These are phyloP conservation scores for Tuber aestivum DNA, from an alignment of 495 filamentous ascomycete species.

Conservation along the genomic window DNA sequence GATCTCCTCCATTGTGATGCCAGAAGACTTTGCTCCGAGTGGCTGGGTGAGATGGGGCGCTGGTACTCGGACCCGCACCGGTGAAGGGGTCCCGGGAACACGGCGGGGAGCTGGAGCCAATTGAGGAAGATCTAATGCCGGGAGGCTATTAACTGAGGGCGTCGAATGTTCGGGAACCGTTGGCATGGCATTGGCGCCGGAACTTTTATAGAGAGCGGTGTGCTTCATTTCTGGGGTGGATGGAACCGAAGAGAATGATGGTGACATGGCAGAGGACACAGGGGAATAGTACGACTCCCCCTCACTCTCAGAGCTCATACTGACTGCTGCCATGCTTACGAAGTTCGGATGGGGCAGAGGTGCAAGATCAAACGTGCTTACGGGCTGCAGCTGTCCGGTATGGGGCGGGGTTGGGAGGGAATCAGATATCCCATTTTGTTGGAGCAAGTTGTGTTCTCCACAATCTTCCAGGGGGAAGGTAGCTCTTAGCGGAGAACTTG, in stretches of 20 bases:
- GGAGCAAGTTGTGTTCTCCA: constrained; percentile 6
- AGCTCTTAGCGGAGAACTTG: constrained; percentile 26
- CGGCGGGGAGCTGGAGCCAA: constrained; percentile 31
- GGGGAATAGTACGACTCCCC: constrained; percentile 46
- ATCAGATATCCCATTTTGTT: constrained; percentile 1
- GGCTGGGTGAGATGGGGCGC: constrained; percentile 22
- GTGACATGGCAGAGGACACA: constrained; percentile 45
- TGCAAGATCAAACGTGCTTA: constrained; percentile 41
- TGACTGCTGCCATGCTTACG: constrained; percentile 41
- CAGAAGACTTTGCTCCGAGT: constrained; percentile 54
- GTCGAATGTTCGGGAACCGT: constrained; percentile 31
- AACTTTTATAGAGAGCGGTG: constrained; percentile 18
- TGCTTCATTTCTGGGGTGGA: constrained; percentile 44
- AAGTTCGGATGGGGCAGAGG: constrained; percentile 40
- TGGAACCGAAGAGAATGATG: constrained; percentile 43
- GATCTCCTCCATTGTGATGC: constrained; percentile 82
- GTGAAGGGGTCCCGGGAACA: constrained; percentile 24
- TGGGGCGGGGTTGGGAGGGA: constrained; percentile 28
- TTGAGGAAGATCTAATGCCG: constrained; percentile 26
- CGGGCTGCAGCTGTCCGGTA: constrained; percentile 28
- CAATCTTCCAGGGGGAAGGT: constrained; percentile 22
- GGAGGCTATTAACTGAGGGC: constrained; percentile 14
- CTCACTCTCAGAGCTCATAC: constrained; percentile 34
- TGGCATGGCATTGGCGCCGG: constrained; percentile 15
- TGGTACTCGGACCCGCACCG: constrained; percentile 24